These are phyloP conservation scores for Penicillium soppii DNA, from an alignment of 495 filamentous ascomycete genomes.

Conservation along the genomic window DNA sequence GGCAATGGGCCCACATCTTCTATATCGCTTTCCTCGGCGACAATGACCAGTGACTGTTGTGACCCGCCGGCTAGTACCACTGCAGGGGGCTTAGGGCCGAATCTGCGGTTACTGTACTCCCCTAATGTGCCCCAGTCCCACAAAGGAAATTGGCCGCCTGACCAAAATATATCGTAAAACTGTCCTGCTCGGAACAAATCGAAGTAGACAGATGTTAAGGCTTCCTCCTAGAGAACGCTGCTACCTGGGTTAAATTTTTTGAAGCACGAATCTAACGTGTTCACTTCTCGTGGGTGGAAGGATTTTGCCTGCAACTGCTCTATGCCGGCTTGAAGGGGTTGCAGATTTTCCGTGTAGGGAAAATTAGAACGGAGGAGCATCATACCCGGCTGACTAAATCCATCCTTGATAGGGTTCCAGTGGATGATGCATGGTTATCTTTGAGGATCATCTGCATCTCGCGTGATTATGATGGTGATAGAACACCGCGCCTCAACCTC, in stretches of 20 bases:
- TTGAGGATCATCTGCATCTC: slow-evolving; percentile 1
- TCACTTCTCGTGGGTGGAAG: slow-evolving; percentile 3
- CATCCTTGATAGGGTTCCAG: slow-evolving; percentile 6
- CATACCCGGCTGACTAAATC: neutral
- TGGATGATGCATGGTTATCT: slow-evolving; percentile 7
- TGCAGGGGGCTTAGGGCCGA: slow-evolving; percentile 1
- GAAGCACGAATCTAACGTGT: slow-evolving; percentile 1
- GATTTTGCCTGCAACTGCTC: neutral
- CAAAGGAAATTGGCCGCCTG: slow-evolving; percentile 5
- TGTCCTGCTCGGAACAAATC: neutral
- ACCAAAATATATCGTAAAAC: slow-evolving; percentile 2
- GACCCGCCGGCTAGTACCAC: neutral
- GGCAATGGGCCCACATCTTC: neutral
- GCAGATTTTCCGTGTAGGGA: neutral
- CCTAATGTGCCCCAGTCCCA: slow-evolving; percentile 9
- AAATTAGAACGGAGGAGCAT: neutral
- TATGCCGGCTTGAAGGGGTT: neutral
- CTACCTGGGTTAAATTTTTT: slow-evolving; percentile 2
- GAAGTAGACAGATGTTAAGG: slow-evolving; percentile 4
- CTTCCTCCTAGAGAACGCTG: neutral
- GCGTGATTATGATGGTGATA: too few relatives aligned
- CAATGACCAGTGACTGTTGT: neutral
- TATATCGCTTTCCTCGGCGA: slow-evolving; percentile 1
- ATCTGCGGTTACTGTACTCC: neutral
- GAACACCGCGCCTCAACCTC: too few relatives aligned